These are phyloP conservation scores for Hanseniaspora lachancei DNA, from an alignment of 805 yeast species.

Conservation along the genomic window DNA sequence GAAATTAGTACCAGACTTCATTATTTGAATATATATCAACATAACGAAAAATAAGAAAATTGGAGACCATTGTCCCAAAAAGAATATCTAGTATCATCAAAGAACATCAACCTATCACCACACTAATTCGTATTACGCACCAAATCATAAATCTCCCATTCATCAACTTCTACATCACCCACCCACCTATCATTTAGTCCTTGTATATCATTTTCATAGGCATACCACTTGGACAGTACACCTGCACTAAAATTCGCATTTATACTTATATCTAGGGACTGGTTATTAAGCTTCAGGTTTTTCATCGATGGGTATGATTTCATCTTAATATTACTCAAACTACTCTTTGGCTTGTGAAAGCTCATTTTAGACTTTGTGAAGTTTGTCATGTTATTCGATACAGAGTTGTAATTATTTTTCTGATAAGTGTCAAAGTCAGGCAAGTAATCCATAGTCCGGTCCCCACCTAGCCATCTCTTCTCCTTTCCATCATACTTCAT, in stretches of 20 bases:
- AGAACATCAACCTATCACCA: neutral
- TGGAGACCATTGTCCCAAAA: too few relatives aligned
- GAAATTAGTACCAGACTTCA: too few relatives aligned
- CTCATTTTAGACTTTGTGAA: neutral
- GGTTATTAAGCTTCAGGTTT: neutral
- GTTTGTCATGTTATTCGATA: neutral
- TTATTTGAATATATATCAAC: neutral
- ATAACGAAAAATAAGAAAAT: too few relatives aligned
- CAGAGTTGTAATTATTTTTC: neutral
- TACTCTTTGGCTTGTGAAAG: neutral
- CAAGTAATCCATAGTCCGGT: neutral
- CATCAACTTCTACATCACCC: neutral
- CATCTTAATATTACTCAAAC: neutral
- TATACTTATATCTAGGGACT: neutral
- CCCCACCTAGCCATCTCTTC: constrained; percentile 9
- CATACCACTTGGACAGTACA: constrained; percentile 4
- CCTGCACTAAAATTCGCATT: neutral
- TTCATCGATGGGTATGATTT: neutral
- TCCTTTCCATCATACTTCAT: constrained; percentile 4
- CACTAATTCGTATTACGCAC: neutral
- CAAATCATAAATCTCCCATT: constrained; percentile 10
- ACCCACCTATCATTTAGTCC: neutral
- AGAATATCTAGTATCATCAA: too few relatives aligned
- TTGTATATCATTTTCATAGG: neutral
- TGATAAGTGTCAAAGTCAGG: constrained; percentile 1